Conservation (phyloP, 352 stramenopile species). For the Phytophthora cactorum region DNA sequence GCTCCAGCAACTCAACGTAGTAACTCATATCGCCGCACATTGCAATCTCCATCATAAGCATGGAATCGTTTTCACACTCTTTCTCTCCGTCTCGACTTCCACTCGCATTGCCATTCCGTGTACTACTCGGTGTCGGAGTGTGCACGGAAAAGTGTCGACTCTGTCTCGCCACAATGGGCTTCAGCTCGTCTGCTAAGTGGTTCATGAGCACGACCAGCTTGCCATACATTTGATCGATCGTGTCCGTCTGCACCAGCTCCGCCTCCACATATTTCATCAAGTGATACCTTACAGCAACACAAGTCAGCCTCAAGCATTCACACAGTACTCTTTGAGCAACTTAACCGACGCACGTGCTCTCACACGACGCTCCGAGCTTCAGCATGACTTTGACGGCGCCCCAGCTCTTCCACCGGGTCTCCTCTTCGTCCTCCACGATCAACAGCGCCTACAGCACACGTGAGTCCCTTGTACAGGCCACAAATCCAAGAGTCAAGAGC, state of each 20-base stretch:
- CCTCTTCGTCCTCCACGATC: constrained; percentile 47
- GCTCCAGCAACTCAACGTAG: constrained; percentile 75
- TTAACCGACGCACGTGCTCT: constrained; percentile 56
- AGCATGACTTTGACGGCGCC: constrained; percentile 59
- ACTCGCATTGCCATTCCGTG: constrained; percentile 12
- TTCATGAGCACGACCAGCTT: constrained; percentile 69
- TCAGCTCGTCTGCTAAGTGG: constrained; percentile 61
- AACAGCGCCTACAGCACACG: constrained; percentile 40
- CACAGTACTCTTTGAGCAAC: background rate
- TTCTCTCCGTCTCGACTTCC: constrained; percentile 6
- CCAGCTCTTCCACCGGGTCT: constrained; percentile 58
- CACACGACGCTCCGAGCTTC: constrained; percentile 64
- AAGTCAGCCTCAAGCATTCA: constrained; percentile 7
- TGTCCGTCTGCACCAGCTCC: constrained; percentile 53
- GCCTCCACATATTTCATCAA: constrained; percentile 75
- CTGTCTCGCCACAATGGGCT: constrained; percentile 48
- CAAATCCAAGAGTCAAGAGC: background rate
- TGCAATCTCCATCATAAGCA: constrained; percentile 42
- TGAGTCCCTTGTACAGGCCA: background rate
- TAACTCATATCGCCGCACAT: constrained; percentile 74
- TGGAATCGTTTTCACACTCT: constrained; percentile 27
- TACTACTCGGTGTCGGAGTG: constrained; percentile 22
- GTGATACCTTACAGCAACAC: constrained; percentile 49
- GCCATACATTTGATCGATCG: constrained; percentile 68
- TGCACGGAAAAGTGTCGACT: constrained; percentile 38